Conservation (phyloP, 768 basidiomycete genomes). For the Leccinellum luteum region DNA sequence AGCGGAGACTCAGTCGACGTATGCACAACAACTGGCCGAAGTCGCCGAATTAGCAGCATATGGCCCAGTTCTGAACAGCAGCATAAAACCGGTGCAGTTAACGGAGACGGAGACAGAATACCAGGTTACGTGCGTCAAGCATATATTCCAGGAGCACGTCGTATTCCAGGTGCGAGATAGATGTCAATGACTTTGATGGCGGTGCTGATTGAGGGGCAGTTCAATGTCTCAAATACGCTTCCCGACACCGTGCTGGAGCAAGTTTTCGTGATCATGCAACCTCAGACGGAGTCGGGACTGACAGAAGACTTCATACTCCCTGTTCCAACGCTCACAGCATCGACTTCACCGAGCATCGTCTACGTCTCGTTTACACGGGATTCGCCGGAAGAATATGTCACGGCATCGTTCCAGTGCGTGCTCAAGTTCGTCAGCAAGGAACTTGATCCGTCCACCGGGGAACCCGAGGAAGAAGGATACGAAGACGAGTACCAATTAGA, state of each 20-base stretch:
- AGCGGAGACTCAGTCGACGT: conserved; percentile 85
- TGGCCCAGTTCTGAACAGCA: conserved; percentile 87
- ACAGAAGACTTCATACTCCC: conserved; percentile 96
- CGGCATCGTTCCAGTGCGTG: conserved; percentile 84
- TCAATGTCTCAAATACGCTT: conserved; percentile 96
- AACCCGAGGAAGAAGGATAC: conserved; percentile 98
- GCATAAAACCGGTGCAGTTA: conserved; percentile 69
- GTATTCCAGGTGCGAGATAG: conserved; percentile 83
- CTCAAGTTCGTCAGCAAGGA: conserved; percentile 98
- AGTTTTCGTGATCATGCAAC: conserved; percentile 90
- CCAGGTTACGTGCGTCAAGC: conserved; percentile 94
- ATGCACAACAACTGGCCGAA: conserved; percentile 79
- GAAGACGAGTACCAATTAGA: conserved; percentile 98
- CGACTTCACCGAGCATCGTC: conserved; percentile 77
- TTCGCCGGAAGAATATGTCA: conserved; percentile 68
- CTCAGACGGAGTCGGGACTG: conserved; percentile 68
- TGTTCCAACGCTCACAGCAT: conserved; percentile 61
- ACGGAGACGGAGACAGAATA: conserved; percentile 99
- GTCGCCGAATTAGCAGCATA: conserved; percentile 85
- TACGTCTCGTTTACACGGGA: conserved; percentile 94
- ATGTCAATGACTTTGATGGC: background rate
- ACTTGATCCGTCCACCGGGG: conserved; percentile 90
- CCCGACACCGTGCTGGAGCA: conserved; percentile 94
- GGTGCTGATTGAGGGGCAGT: conserved; percentile 46
- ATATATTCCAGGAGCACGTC: conserved; percentile 91